A percentile compares a stretch with the other conserved stretches of the same genome.
Conservation (phyloP, 768 basidiomycete genomes). For the Psilocybe cyanescens region DNA sequence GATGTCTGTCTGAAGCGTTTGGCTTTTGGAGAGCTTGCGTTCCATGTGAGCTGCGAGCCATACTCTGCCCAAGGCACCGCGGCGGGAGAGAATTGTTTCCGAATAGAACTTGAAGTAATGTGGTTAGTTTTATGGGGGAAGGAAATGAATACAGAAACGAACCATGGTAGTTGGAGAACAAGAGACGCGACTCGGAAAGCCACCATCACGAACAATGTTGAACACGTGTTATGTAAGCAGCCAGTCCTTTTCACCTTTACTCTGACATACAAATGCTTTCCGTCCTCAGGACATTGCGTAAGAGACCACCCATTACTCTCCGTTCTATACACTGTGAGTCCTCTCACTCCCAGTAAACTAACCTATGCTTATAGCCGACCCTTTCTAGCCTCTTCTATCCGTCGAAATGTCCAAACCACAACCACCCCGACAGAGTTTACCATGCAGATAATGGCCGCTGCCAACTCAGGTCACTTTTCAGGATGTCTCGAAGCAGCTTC, state of each 20-base stretch:
- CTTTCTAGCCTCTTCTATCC: slow-evolving; percentile 3
- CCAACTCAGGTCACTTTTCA: slow-evolving; percentile 36
- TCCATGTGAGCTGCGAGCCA: slow-evolving; percentile 99
- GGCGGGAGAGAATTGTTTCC: slow-evolving; percentile 90
- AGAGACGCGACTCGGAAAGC: slow-evolving; percentile 23
- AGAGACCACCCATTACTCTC: not conserved
- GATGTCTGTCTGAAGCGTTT: slow-evolving; percentile 94
- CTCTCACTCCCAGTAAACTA: not conserved
- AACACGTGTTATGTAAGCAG: slow-evolving; percentile 28
- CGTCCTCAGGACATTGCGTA: not conserved
- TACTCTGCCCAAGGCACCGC: slow-evolving; percentile 94
- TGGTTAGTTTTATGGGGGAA: not conserved
- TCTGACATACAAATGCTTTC: not conserved
- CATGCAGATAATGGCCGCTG: slow-evolving; percentile 38
- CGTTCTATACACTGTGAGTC: slow-evolving; percentile 7
- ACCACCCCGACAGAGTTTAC: slow-evolving; percentile 28
- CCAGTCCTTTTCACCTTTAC: not conserved
- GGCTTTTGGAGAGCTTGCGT: slow-evolving; percentile 94
- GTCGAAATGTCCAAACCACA: slow-evolving; percentile 7
- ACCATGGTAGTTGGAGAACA: slow-evolving; percentile 28
- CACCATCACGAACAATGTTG: slow-evolving; percentile 17
- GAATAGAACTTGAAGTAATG: slow-evolving; percentile 75
- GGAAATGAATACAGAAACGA: not conserved
- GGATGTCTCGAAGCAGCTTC: slow-evolving; percentile 48
- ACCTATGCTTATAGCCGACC: not conserved